Conservation (phyloP, 345 rosid species). For the Jatropha curcas region DNA sequence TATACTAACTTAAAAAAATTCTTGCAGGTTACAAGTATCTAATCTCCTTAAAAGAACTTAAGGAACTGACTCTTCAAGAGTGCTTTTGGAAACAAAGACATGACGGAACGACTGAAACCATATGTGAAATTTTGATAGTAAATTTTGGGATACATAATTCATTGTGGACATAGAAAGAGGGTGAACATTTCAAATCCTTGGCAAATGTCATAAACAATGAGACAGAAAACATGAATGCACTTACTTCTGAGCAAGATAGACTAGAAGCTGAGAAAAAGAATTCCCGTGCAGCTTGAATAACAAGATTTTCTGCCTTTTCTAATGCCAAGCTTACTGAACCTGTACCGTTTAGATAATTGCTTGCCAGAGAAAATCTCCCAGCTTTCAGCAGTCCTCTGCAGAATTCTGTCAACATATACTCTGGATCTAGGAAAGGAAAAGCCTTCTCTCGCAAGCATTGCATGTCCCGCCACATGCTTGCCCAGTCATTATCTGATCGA, state of each 20-base stretch:
- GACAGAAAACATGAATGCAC: conserved; percentile 18
- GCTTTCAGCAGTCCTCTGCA: conserved; percentile 96
- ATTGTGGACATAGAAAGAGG: not conserved
- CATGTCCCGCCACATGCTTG: conserved; percentile 97
- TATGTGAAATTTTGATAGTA: not conserved
- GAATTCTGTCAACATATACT: conserved; percentile 84
- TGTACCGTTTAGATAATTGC: conserved; percentile 91
- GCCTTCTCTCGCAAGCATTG: conserved; percentile 80
- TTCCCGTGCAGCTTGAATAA: conserved; percentile 90
- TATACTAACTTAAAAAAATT: not conserved
- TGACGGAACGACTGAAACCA: not conserved
- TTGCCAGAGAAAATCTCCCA: conserved; percentile 94
- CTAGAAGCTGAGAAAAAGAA: conserved; percentile 94
- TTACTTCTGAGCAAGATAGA: conserved; percentile 84
- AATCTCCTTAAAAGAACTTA: not conserved
- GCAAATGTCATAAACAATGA: conserved; percentile 10
- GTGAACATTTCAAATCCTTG: not conserved
- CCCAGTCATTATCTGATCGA: conserved; percentile 95
- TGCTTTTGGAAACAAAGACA: not conserved
- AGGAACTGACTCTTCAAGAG: no score
- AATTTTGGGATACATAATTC: not conserved
- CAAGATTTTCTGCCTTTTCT: conserved; percentile 90
- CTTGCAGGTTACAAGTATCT: not conserved
- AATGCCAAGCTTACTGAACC: conserved; percentile 71
- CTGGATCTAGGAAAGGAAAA: conserved; percentile 83